phyloP scores from a whole-genome alignment of 2,329 filamentous ascomycete species.

The Hypoxylon sp. region DNA sequence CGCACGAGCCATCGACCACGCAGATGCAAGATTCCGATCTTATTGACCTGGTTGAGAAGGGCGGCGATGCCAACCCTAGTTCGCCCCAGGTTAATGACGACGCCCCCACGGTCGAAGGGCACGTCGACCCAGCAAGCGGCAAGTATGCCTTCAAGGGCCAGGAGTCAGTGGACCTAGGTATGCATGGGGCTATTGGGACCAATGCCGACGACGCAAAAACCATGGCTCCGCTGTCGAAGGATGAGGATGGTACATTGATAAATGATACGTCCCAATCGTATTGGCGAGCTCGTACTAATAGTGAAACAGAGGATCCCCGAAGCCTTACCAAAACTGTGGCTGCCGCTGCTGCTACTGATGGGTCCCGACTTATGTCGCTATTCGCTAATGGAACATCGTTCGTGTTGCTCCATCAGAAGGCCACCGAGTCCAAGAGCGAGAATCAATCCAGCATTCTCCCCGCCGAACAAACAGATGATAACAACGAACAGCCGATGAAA shows the following conservation, averaged over 20 bases:
- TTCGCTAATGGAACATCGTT: neutral
- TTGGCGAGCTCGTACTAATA: neutral
- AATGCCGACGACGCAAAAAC: neutral
- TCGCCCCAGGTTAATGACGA: neutral
- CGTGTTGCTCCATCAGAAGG: neutral
- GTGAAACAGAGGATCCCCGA: neutral
- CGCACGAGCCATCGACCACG: neutral
- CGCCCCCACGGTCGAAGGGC: neutral
- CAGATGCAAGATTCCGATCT: neutral
- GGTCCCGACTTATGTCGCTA: neutral
- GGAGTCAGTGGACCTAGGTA: slow-evolving; percentile 3
- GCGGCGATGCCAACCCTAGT: neutral
- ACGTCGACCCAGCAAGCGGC: neutral
- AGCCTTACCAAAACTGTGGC: neutral
- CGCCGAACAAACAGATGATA: neutral
- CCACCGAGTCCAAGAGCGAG: neutral
- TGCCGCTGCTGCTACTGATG: neutral
- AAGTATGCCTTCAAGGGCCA: slow-evolving; percentile 7
- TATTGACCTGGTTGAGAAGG: neutral
- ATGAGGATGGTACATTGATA: neutral
- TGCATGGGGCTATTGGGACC: neutral
- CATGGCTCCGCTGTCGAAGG: neutral
- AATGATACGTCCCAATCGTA: neutral
- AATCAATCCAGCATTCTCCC: neutral
- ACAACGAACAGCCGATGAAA: no score